Percentiles rank a stretch among this genome's conserved stretches.
Evolutionary conservation across 2,329 filamentous ascomycete genomes (phyloP).

Genomic region (Aspergillus fumigatus): DNA sequence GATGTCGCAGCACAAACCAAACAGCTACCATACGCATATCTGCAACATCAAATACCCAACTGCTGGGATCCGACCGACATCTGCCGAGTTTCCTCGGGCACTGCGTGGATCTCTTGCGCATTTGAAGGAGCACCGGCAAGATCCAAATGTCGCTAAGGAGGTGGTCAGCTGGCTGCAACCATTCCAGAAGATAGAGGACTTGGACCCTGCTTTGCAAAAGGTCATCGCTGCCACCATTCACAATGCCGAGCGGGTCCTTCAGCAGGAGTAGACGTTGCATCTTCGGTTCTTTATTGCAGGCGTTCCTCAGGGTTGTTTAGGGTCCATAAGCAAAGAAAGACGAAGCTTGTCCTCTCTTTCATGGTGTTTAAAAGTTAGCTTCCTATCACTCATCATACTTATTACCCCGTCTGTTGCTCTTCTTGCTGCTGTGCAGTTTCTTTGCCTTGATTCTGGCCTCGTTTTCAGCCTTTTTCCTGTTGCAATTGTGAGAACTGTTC

Average conservation of each 20-base stretch:
- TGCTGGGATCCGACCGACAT: slow-evolving; percentile 58
- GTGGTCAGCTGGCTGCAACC: slow-evolving; percentile 48
- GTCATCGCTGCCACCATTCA: slow-evolving; percentile 44
- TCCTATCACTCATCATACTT: slow-evolving; percentile 33
- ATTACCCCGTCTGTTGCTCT: slow-evolving; percentile 48
- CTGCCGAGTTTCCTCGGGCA: slow-evolving; percentile 67
- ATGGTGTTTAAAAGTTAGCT: slow-evolving; percentile 16
- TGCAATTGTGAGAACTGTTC: slow-evolving; percentile 17
- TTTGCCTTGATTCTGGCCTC: slow-evolving; percentile 54
- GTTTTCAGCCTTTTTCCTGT: slow-evolving; percentile 54
- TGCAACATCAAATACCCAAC: slow-evolving; percentile 70
- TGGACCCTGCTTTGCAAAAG: slow-evolving; percentile 51
- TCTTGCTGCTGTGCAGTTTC: slow-evolving; percentile 60
- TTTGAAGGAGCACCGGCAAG: slow-evolving; percentile 51
- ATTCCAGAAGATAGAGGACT: slow-evolving; percentile 39
- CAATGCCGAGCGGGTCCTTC: slow-evolving; percentile 28
- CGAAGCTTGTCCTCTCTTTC: background rate
- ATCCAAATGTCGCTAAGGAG: slow-evolving; percentile 41
- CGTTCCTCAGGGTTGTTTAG: slow-evolving; percentile 19
- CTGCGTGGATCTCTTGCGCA: slow-evolving; percentile 61
- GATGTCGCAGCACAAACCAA: slow-evolving; percentile 58
- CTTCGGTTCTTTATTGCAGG: slow-evolving; percentile 13
- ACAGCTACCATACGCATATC: slow-evolving; percentile 59
- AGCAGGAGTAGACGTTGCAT: slow-evolving; percentile 15
- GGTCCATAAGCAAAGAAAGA: slow-evolving; percentile 3